A percentile compares a stretch with the other conserved stretches of the same genome.
Evolutionary conservation across 78 protist species (phyloP).

Genomic region (Dictyostelium brefeldianum): DNA sequence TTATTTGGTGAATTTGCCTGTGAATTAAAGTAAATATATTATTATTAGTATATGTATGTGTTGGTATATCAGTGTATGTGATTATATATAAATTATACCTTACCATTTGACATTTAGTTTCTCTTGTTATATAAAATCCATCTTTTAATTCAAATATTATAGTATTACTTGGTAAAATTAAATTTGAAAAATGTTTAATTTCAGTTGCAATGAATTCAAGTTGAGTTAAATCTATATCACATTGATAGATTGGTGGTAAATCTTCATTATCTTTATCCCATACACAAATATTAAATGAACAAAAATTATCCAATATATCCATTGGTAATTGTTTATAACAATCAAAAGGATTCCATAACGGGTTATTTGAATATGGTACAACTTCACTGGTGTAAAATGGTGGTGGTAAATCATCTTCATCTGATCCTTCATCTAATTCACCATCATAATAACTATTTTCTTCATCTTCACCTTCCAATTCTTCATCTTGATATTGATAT

Average conservation of each 20-base stretch:
- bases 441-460: neutral
- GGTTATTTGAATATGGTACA: conserved; percentile 67
- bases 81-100: no score
- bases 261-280: conserved; percentile 75
- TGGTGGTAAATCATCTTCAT: conserved; percentile 48
- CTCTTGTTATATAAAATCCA: conserved; percentile 77
- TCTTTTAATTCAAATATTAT: conserved; percentile 79
- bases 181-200: conserved; percentile 65
- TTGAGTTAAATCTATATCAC: conserved; percentile 70
- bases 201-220: conserved; percentile 62
- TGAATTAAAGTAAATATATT: no score
- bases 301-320: conserved; percentile 44
- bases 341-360: conserved; percentile 77
- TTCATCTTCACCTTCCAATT: neutral
- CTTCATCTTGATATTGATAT: neutral
- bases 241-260: conserved; percentile 49
- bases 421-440: neutral
- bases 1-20: conserved; percentile 41
- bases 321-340: conserved; percentile 55
- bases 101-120: conserved; percentile 72
- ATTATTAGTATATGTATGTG: no score
- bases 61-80: neutral
- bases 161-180: conserved; percentile 53
- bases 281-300: conserved; percentile 73
- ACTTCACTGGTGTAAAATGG: conserved; percentile 81